These are phyloP conservation scores for Boechera divaricarpa DNA, from an alignment of 345 rosid species.

Conservation along the genomic window DNA sequence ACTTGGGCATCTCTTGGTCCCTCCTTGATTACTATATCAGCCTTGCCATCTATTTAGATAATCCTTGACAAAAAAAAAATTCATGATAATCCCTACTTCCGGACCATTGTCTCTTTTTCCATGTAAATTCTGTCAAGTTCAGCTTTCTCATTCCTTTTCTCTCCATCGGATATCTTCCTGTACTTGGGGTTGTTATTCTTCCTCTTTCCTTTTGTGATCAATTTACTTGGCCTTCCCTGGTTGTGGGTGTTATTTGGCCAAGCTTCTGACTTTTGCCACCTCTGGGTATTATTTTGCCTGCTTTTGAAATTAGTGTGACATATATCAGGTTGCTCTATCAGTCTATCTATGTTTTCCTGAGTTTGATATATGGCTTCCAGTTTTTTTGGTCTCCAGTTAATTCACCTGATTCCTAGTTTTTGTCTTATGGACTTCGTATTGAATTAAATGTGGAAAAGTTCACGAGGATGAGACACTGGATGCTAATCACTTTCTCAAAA, in stretches of 20 bases:
- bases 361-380: background rate
- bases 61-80: background rate
- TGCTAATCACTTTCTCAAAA: constrained; percentile 22
- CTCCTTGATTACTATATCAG: constrained; percentile 5
- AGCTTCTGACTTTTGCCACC: constrained; percentile 16
- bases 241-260: constrained; percentile 17
- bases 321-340: background rate
- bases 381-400: background rate
- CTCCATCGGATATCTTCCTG: constrained; percentile 14
- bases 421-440: constrained; percentile 5
- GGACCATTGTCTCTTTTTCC: background rate
- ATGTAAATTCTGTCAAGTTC: constrained; percentile 17
- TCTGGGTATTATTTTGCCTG: constrained; percentile 1
- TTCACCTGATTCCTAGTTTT: constrained; percentile 11
- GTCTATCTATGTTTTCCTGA: constrained; percentile 13
- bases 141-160: constrained; percentile 31
- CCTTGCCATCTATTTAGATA: constrained; percentile 20
- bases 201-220: constrained; percentile 19
- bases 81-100: background rate
- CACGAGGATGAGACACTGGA: constrained; percentile 19
- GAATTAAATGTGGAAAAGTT: constrained; percentile 23
- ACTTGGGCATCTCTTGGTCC: constrained; percentile 27
- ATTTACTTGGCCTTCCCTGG: background rate
- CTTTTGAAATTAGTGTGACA: constrained; percentile 14
- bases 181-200: background rate